These are phyloP conservation scores for Agrocybe chaxingu DNA, from an alignment of 768 basidiomycete genomes.

Conservation along the genomic window DNA sequence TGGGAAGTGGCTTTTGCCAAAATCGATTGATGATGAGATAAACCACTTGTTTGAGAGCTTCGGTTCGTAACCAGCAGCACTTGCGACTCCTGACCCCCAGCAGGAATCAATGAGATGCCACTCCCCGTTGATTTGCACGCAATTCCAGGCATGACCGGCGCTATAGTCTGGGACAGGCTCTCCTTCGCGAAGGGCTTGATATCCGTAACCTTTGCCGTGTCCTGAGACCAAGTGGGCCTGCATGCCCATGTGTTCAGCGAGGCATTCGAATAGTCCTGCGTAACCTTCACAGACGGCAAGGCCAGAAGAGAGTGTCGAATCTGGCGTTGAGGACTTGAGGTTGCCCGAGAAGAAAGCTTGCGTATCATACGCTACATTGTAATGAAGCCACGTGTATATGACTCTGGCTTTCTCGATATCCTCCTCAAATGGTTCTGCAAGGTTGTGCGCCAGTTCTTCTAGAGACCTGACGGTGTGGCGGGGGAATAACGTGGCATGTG, in stretches of 20 bases:
- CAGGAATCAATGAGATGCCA: slow-evolving; percentile 47
- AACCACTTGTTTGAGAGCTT: slow-evolving; percentile 41
- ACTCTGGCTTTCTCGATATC: slow-evolving; percentile 45
- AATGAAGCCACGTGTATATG: slow-evolving; percentile 45
- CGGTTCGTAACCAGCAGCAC: slow-evolving; percentile 28
- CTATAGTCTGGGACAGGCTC: slow-evolving; percentile 32
- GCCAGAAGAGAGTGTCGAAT: slow-evolving; percentile 37
- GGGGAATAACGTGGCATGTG: slow-evolving; percentile 41
- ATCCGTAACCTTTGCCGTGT: slow-evolving; percentile 46
- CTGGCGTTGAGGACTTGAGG: slow-evolving; percentile 30
- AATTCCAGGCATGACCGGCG: slow-evolving; percentile 49
- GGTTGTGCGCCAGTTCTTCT: slow-evolving; percentile 34
- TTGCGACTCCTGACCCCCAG: slow-evolving; percentile 46
- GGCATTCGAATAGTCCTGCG: slow-evolving; percentile 37
- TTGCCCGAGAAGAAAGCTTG: slow-evolving; percentile 42
- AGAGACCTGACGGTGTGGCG: slow-evolving; percentile 35
- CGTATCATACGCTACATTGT: slow-evolving; percentile 44
- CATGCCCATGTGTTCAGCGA: slow-evolving; percentile 37
- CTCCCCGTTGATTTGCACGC: slow-evolving; percentile 38
- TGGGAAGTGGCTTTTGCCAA: slow-evolving; percentile 42
- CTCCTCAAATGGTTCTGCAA: slow-evolving; percentile 37
- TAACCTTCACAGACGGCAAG: slow-evolving; percentile 50
- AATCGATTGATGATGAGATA: slow-evolving; percentile 37
- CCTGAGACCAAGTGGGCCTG: slow-evolving; percentile 39
- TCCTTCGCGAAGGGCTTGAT: slow-evolving; percentile 26